These are phyloP conservation scores for Mycotypha africana DNA, from an alignment of 371 early-diverging fungal species.

Conservation along the genomic window DNA sequence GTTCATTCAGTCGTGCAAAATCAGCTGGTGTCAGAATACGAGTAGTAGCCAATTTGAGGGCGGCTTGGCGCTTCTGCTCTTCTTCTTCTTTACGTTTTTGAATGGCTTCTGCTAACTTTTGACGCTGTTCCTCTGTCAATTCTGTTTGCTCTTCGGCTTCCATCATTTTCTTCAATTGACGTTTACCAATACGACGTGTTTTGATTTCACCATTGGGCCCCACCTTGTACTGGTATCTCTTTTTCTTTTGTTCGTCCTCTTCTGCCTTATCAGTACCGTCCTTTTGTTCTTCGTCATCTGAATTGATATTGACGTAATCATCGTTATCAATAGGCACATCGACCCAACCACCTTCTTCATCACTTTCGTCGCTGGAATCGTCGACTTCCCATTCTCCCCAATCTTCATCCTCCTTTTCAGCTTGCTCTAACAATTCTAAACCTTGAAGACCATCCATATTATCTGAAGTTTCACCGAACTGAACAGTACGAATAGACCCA, in stretches of 20 bases:
- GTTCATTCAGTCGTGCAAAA: conserved; percentile 77
- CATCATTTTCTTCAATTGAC: conserved; percentile 41
- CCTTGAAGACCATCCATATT: conserved; percentile 71
- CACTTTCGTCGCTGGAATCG: conserved; percentile 51
- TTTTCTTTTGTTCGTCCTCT: conserved; percentile 21
- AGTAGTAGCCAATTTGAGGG: conserved; percentile 38
- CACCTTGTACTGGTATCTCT: conserved; percentile 22
- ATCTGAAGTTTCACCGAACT: conserved; percentile 67
- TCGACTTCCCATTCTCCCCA: conserved; percentile 62
- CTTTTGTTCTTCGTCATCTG: conserved; percentile 37
- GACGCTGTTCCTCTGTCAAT: conserved; percentile 45
- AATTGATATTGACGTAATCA: conserved; percentile 30
- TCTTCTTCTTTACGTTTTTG: conserved; percentile 35
- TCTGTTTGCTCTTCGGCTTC: conserved; percentile 42
- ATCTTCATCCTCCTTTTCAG: conserved; percentile 39
- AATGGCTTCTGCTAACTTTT: conserved; percentile 29
- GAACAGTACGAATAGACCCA: conserved; percentile 46
- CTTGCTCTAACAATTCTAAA: conserved; percentile 59
- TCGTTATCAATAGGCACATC: conserved; percentile 49
- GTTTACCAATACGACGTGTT: conserved; percentile 42
- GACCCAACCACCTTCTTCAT: conserved; percentile 44
- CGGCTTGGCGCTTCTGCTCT: conserved; percentile 31
- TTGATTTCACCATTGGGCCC: conserved; percentile 20
- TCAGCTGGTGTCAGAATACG: conserved; percentile 91
- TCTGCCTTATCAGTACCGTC: background rate